A percentile compares a stretch with the other conserved stretches of the same genome.
Evolutionary conservation across 2,329 filamentous ascomycete species (phyloP).

Genomic region (Sarocladium strictum): DNA sequence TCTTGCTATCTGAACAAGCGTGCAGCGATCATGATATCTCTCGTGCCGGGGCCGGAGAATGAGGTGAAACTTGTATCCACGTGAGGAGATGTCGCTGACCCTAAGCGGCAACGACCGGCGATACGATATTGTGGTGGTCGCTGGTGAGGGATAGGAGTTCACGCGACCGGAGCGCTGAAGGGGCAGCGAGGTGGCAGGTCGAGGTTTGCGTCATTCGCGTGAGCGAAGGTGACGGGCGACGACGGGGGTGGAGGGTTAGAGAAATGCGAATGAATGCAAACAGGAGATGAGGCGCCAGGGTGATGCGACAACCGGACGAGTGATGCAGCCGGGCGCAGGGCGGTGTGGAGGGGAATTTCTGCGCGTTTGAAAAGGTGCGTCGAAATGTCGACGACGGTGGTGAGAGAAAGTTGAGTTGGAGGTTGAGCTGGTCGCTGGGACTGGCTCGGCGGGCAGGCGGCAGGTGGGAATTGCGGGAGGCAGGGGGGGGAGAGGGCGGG

Average conservation of each 20-base stretch:
- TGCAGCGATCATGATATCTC: constrained; percentile 52
- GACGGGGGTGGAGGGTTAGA: background rate
- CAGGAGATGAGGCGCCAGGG: constrained; percentile 1
- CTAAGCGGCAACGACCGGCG: background rate
- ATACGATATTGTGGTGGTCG: constrained; percentile 15
- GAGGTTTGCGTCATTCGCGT: constrained; percentile 6
- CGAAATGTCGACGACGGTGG: constrained; percentile 1
- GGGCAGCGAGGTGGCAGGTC: constrained; percentile 1
- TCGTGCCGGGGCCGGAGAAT: constrained; percentile 15
- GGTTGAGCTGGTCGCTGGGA: constrained; percentile 8
- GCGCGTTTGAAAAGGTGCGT: constrained; percentile 3
- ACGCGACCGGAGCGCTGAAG: constrained; percentile 31
- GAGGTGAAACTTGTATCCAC: background rate
- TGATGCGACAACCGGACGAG: background rate
- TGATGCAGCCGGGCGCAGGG: background rate
- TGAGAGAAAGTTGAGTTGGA: constrained; percentile 9
- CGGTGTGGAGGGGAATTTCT: background rate
- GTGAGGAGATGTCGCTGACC: background rate
- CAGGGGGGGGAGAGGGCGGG: background rate
- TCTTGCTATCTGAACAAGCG: constrained; percentile 44
- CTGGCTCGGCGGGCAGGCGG: constrained; percentile 2
- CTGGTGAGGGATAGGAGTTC: constrained; percentile 17
- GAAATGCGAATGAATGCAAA: background rate
- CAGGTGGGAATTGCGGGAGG: background rate
- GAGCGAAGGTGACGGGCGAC: constrained; percentile 2